phyloP scores from a whole-genome alignment of 1,284 basidiomycete genomes.

The Trametes hirsuta region DNA sequence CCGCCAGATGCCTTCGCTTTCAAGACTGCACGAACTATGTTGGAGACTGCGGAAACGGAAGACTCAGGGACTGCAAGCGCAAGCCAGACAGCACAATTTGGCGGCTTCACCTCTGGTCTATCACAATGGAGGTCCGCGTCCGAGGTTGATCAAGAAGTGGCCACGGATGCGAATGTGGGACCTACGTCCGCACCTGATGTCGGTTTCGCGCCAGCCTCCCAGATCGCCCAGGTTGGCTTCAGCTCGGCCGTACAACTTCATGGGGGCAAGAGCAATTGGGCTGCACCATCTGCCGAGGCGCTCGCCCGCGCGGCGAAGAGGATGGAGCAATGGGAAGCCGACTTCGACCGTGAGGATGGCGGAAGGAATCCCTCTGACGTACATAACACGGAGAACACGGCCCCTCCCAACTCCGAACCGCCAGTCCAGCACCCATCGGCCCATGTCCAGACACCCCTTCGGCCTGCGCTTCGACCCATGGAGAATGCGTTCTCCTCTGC shows the following conservation, averaged over 20 bases:
- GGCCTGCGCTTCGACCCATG: constrained; percentile 45
- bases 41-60: neutral
- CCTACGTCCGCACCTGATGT: constrained; percentile 1
- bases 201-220: constrained; percentile 4
- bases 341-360: constrained; percentile 39
- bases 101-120: constrained; percentile 22
- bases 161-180: neutral
- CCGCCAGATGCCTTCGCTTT: constrained; percentile 27
- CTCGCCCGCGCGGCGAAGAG: constrained; percentile 58
- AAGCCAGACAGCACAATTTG: constrained; percentile 8
- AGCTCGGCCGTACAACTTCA: constrained; percentile 11
- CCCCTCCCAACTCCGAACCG: neutral
- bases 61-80: constrained; percentile 1
- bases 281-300: constrained; percentile 61
- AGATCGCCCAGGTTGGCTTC: constrained; percentile 15
- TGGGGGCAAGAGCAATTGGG: constrained; percentile 26
- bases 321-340: constrained; percentile 56
- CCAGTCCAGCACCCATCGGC: neutral
- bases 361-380: neutral
- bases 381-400: constrained; percentile 13
- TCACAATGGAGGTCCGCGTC: constrained; percentile 5
- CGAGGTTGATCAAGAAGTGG: neutral
- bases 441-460: constrained; percentile 35
- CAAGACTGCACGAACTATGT: constrained; percentile 28
- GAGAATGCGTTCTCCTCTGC: constrained; percentile 38